Conservation (phyloP, 116 monocot species). For the Dioscorea cayenensis region DNA sequence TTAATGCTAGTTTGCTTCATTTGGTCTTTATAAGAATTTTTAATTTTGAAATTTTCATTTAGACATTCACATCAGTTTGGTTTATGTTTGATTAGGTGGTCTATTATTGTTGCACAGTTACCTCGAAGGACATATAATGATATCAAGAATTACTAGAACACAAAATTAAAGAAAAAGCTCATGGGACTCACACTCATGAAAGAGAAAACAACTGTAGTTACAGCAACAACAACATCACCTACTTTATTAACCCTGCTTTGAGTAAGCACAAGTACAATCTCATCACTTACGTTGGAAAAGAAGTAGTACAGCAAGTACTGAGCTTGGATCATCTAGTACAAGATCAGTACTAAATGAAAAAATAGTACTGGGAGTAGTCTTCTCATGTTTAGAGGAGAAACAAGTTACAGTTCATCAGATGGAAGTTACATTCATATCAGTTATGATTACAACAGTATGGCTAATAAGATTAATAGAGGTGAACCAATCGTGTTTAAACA, state of each 20-base stretch:
- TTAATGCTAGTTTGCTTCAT: no score
- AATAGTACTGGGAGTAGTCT: neutral
- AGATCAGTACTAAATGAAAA: slow-evolving; percentile 11
- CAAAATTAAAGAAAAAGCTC: slow-evolving; percentile 82
- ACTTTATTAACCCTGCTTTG: slow-evolving; percentile 7
- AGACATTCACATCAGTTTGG: no score
- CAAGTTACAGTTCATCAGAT: slow-evolving; percentile 39
- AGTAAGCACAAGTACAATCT: neutral
- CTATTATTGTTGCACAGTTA: slow-evolving; percentile 66
- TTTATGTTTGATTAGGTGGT: slow-evolving; percentile 55
- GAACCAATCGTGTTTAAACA: slow-evolving; percentile 24
- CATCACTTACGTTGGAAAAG: neutral
- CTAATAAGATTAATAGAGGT: neutral
- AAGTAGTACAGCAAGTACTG: neutral
- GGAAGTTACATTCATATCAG: slow-evolving; percentile 22
- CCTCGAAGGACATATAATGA: slow-evolving; percentile 81
- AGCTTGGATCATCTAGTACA: neutral
- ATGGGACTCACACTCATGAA: slow-evolving; percentile 29
- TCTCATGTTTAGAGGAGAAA: slow-evolving; percentile 18
- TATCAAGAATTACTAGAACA: slow-evolving; percentile 95
- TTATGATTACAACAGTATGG: slow-evolving; percentile 9
- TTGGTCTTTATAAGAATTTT: no score
- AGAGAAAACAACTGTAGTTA: slow-evolving; percentile 22
- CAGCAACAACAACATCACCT: slow-evolving; percentile 15
- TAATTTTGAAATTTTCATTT: no score